phyloP scores from a whole-genome alignment of 179 eudicot genomes.

The Dionaea muscipula region DNA sequence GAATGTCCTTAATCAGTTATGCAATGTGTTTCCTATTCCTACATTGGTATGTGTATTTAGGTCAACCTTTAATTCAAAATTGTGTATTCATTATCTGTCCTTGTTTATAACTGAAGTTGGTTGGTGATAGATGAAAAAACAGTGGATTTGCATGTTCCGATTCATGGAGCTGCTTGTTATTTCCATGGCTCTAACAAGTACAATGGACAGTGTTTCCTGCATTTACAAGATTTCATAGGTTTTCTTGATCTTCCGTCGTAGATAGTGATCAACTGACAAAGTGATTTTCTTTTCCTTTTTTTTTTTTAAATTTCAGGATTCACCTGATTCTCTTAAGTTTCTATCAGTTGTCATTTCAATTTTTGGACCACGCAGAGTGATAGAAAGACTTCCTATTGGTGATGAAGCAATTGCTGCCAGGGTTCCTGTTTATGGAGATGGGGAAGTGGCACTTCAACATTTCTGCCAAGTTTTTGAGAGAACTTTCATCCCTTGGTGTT shows the following conservation, averaged over 20 bases:
- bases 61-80: too few species aligned
- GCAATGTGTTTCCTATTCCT: too few species aligned
- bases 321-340: constrained; percentile 43
- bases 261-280: constrained; percentile 7
- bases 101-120: too few species aligned
- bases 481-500: constrained; percentile 70
- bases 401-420: constrained; percentile 16
- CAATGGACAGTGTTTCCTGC: neutral
- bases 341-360: constrained; percentile 40
- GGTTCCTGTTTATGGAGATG: constrained; percentile 12
- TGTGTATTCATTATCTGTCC: too few species aligned
- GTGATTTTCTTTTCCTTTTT: constrained; percentile 5
- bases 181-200: too few species aligned
- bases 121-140: too few species aligned
- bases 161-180: too few species aligned
- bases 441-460: constrained; percentile 22
- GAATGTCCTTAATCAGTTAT: too few species aligned
- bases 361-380: constrained; percentile 60
- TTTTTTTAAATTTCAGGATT: constrained; percentile 44
- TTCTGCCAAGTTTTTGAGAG: constrained; percentile 55
- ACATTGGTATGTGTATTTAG: too few species aligned
- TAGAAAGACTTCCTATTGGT: constrained; percentile 26
- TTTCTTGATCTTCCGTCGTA: neutral
- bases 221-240: neutral
- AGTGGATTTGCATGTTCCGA: too few species aligned